Conservation (phyloP, 225 moss, liverwort and hornwort genomes). For the Antitrichia curtipendula region DNA sequence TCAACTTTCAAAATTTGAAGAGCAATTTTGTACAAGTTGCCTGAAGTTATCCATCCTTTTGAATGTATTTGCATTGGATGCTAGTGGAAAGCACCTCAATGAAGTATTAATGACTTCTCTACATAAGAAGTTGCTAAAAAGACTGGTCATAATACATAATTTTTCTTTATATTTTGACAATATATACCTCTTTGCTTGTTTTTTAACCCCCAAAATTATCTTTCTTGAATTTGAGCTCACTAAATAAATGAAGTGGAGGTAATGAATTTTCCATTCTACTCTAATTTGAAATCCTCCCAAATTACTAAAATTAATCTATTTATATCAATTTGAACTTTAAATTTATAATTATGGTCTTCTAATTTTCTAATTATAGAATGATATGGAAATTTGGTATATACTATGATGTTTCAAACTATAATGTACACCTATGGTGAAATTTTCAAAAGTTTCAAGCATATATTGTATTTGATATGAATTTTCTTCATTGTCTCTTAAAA, state of each 20-base stretch:
- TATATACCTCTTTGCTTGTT: neutral
- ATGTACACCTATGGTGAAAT: neutral
- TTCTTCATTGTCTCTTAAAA: too few species aligned
- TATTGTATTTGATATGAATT: neutral
- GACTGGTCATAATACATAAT: neutral
- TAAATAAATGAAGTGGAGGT: neutral
- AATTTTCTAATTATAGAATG: neutral
- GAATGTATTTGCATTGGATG: neutral
- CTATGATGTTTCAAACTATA: neutral
- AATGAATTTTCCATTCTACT: neutral
- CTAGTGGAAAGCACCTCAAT: neutral
- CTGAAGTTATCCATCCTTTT: neutral
- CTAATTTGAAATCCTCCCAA: neutral
- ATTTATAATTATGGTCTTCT: neutral
- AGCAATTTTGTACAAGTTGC: neutral
- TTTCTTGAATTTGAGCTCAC: neutral
- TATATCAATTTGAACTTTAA: neutral
- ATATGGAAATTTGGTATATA: neutral
- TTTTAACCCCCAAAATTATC: neutral
- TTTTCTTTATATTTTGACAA: neutral
- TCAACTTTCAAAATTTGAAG: neutral
- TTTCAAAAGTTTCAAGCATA: accelerated
- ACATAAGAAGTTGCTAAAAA: neutral
- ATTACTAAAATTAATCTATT: neutral
- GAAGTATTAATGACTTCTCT: neutral